phyloP scores from a whole-genome alignment of 2,329 filamentous ascomycete genomes.

The Stylonectria norvegica region DNA sequence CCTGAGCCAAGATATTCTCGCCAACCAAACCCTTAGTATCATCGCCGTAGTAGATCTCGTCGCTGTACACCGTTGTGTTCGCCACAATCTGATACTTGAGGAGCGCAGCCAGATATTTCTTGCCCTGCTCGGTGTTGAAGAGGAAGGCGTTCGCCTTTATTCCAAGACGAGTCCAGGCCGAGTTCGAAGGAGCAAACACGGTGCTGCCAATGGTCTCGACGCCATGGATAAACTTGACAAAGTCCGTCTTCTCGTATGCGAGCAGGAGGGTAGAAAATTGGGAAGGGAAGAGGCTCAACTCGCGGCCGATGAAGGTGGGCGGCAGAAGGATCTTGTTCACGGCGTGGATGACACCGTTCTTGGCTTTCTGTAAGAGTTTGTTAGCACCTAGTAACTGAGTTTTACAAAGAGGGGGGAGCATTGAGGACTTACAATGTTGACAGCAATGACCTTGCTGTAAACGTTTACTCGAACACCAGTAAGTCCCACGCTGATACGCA shows the following conservation, averaged over 20 bases:
- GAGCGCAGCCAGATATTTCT: constrained; percentile 72
- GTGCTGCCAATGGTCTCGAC: constrained; percentile 61
- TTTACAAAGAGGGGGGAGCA: background rate
- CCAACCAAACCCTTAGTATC: too few species aligned
- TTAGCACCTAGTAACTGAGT: background rate
- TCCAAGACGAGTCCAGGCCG: constrained; percentile 74
- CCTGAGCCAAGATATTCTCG: too few species aligned
- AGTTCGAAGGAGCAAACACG: constrained; percentile 77
- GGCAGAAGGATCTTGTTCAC: constrained; percentile 73
- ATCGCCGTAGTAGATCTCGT: constrained; percentile 63
- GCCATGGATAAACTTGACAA: constrained; percentile 59
- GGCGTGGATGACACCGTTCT: constrained; percentile 79
- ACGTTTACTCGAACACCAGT: constrained; percentile 72
- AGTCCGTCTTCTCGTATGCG: constrained; percentile 69
- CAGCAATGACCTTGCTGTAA: constrained; percentile 65
- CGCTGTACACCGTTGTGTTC: constrained; percentile 76
- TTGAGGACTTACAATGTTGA: constrained; percentile 61
- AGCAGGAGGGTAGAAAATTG: constrained; percentile 77
- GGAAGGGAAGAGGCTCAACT: constrained; percentile 63
- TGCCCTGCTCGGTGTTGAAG: constrained; percentile 70
- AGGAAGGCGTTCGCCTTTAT: constrained; percentile 75
- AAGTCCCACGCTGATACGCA: constrained; percentile 61
- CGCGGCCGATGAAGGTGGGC: constrained; percentile 57
- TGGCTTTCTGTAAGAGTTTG: constrained; percentile 50
- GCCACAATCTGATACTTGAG: constrained; percentile 75